These are phyloP conservation scores for Fraxinus anomala DNA, from an alignment of 257 asterid genomes.

Conservation along the genomic window DNA sequence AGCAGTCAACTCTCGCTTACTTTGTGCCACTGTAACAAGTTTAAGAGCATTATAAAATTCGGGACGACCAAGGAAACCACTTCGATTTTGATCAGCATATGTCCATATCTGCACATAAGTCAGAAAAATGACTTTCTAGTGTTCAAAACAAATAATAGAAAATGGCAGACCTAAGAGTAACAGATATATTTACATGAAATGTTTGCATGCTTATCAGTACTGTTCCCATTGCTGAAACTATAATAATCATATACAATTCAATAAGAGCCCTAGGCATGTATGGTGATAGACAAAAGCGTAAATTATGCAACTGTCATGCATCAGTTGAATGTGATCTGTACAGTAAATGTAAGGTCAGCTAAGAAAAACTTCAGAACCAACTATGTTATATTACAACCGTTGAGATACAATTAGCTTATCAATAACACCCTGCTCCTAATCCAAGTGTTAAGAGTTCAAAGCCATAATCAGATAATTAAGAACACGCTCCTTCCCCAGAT, in stretches of 20 bases:
- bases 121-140: slow-evolving; percentile 22
- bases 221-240: slow-evolving; percentile 20
- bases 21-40: slow-evolving; percentile 97
- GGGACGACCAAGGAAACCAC: slow-evolving; percentile 77
- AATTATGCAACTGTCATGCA: not conserved
- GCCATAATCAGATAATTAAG: not conserved
- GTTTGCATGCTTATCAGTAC: slow-evolving; percentile 12
- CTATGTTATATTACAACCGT: not conserved
- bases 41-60: slow-evolving; percentile 92
- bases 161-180: slow-evolving; percentile 13
- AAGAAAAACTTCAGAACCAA: not conserved
- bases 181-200: not conserved
- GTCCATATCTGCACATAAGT: slow-evolving; percentile 75
- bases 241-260: not conserved
- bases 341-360: not conserved
- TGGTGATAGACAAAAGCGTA: not conserved
- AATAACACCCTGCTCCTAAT: not conserved
- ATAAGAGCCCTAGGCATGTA: not conserved
- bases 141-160: slow-evolving; percentile 19
- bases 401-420: not conserved
- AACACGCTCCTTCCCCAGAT: not conserved
- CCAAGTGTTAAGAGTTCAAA: not conserved
- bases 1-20: slow-evolving; percentile 78
- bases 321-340: not conserved
- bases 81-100: slow-evolving; percentile 72